phyloP scores from a whole-genome alignment of 208 protist species.

The Tritrichomonas musculus region DNA sequence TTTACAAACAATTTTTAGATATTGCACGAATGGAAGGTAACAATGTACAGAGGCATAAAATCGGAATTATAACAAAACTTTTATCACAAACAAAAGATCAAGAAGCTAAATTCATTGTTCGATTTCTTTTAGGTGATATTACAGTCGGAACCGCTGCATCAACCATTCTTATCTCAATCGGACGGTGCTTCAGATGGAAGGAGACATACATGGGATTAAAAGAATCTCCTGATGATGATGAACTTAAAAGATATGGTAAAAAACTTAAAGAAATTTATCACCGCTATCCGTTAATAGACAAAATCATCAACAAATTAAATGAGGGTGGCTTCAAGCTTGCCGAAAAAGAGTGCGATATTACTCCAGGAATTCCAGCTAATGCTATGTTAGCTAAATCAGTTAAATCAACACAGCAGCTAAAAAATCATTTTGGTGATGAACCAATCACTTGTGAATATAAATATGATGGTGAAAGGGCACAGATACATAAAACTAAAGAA shows the following conservation, averaged over 20 bases:
- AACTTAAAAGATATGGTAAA: not conserved
- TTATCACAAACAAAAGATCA: not conserved
- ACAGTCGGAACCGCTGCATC: not conserved
- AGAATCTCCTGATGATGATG: not conserved
- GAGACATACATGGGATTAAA: not conserved
- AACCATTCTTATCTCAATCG: not conserved
- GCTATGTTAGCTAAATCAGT: slow-evolving; percentile 97
- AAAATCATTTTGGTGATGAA: slow-evolving; percentile 38
- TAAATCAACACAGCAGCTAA: slow-evolving; percentile 57
- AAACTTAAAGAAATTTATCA: not conserved
- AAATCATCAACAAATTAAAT: not conserved
- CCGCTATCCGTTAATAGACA: not conserved
- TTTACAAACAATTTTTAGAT: not conserved
- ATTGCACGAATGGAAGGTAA: not conserved
- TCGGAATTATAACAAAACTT: not conserved
- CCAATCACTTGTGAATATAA: slow-evolving; percentile 98
- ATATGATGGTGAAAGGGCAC: slow-evolving; percentile 89
- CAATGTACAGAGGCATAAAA: not conserved
- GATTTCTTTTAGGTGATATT: not conserved
- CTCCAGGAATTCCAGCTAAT: slow-evolving; percentile 44
- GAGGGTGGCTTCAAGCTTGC: not conserved
- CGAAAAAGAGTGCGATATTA: slow-evolving; percentile 48
- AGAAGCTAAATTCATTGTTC: slow-evolving; percentile 37
- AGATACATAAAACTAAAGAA: slow-evolving; percentile 50
- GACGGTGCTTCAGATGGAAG: not conserved